phyloP scores from a whole-genome alignment of 129 eudicot species.

The Logfia minima region DNA sequence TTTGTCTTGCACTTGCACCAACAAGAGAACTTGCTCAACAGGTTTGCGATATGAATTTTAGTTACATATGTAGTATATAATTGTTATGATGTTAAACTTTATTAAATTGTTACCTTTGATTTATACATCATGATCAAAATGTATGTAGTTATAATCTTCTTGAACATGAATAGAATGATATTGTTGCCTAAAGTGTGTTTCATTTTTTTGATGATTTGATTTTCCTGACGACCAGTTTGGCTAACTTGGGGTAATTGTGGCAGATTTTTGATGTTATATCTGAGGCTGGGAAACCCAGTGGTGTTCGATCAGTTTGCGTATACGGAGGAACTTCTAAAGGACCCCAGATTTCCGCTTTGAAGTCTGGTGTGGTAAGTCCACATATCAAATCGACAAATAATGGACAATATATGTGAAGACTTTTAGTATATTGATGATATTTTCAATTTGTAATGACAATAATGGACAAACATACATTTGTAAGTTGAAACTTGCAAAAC shows the following conservation, averaged over 20 bases:
- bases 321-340: conserved; percentile 98
- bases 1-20: conserved; percentile 87
- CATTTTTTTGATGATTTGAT: neutral
- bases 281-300: conserved; percentile 89
- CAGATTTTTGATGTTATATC: conserved; percentile 84
- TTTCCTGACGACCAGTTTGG: conserved; percentile 4
- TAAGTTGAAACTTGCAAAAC: neutral
- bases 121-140: neutral
- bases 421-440: neutral
- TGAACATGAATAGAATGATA: conserved; percentile 4
- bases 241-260: conserved; percentile 16
- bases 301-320: conserved; percentile 71
- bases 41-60: conserved; percentile 44
- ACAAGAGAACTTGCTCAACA: conserved; percentile 99
- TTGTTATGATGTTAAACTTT: neutral
- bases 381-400: conserved; percentile 12
- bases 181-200: neutral
- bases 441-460: neutral
- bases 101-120: neutral
- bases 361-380: conserved; percentile 84
- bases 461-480: neutral
- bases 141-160: neutral
- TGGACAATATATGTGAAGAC: neutral
- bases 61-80: neutral
- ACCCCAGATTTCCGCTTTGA: conserved; percentile 79